Conservation (phyloP, 768 basidiomycete species). For the Hysterangium stoloniferum region DNA sequence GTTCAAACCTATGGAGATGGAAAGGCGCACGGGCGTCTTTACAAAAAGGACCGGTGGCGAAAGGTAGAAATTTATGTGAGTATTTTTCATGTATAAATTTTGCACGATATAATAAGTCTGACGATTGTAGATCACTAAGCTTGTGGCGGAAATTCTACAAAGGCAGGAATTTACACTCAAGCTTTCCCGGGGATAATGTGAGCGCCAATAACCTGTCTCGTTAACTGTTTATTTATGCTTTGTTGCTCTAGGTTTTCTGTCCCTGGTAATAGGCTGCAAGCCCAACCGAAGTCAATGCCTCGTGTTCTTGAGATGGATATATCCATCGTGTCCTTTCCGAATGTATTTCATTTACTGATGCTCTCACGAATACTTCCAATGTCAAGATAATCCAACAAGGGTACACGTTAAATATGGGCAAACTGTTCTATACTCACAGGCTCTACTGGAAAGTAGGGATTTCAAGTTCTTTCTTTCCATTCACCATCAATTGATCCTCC, state of each 20-base stretch:
- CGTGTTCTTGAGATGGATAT: conserved; percentile 37
- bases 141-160: conserved; percentile 57
- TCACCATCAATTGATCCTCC: too few species aligned
- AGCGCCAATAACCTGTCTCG: conserved; percentile 7
- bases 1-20: conserved; percentile 23
- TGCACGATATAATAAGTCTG: background rate
- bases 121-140: conserved; percentile 68
- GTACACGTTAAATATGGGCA: conserved; percentile 66
- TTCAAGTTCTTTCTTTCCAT: background rate
- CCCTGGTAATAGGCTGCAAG: conserved; percentile 38
- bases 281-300: conserved; percentile 38
- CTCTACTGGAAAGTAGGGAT: conserved; percentile 61
- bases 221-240: background rate
- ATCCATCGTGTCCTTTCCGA: conserved; percentile 30
- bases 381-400: conserved; percentile 73
- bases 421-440: conserved; percentile 60
- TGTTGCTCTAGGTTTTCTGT: conserved; percentile 29
- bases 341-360: conserved; percentile 77
- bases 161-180: conserved; percentile 40
- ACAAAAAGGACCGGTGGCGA: conserved; percentile 48
- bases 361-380: conserved; percentile 69
- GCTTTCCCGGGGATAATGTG: conserved; percentile 38
- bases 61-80: conserved; percentile 72
- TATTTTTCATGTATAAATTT: too few species aligned
- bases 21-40: conserved; percentile 29